These are phyloP conservation scores for Solanum clarkiae DNA, from an alignment of 257 asterid species.

Conservation along the genomic window DNA sequence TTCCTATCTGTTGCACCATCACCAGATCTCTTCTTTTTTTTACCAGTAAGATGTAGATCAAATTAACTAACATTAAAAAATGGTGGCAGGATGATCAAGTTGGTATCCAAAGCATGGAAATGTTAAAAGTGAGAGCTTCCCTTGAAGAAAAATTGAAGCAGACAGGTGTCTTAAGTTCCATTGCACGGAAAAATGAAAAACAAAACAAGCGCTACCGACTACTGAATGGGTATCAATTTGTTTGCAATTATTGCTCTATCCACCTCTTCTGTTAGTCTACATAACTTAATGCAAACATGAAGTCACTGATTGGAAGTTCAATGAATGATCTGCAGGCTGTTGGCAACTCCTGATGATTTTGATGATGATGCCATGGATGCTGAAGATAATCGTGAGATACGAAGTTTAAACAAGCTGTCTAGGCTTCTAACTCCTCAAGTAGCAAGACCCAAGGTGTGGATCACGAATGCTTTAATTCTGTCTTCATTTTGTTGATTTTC, in stretches of 20 bases:
- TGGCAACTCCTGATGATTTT: constrained; percentile 82
- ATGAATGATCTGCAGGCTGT: constrained; percentile 32
- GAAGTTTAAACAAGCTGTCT: constrained; percentile 22
- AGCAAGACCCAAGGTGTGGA: constrained; percentile 44
- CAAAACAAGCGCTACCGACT: constrained; percentile 26
- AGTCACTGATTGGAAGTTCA: not conserved
- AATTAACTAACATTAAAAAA: not conserved
- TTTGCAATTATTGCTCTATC: not conserved
- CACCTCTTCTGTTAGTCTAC: not conserved
- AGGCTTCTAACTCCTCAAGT: constrained; percentile 28
- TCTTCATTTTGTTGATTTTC: not conserved
- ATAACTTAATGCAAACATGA: not conserved
- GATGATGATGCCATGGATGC: constrained; percentile 68
- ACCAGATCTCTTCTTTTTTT: not conserved
- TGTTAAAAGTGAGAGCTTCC: constrained; percentile 78
- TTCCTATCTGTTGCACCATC: not conserved
- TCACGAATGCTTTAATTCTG: not conserved
- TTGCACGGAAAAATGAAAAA: constrained; percentile 33
- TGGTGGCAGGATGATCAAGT: constrained; percentile 45
- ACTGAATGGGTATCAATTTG: constrained; percentile 49
- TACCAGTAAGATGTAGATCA: not conserved
- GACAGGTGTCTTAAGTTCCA: constrained; percentile 56
- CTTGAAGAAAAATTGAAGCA: constrained; percentile 81
- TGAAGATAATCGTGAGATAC: constrained; percentile 11
- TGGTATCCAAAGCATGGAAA: constrained; percentile 68